Base-by-base conservation (phyloP, 2,329 filamentous ascomycete species). In the Stenocarpella maydis region DNA sequence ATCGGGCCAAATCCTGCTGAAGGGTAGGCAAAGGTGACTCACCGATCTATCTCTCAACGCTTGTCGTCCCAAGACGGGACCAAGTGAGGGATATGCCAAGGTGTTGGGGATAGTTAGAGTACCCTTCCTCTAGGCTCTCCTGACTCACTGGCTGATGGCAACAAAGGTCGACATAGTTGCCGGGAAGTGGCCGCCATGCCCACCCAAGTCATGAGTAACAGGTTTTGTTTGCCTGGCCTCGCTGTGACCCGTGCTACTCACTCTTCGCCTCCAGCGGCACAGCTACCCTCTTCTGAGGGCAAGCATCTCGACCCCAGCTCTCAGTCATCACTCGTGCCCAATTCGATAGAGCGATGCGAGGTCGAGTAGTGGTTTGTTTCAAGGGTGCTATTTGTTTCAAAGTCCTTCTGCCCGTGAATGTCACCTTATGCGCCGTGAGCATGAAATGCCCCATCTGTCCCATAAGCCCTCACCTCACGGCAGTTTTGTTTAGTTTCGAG, bases 321-420 rank as follows among this genome's bases (percentile, higher is more conserved):
- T n/a, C 41, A 39, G 8, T 39, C 52, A 45, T 26, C 64, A 31
- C 52, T 47, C 45, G 28, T 39, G 3, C 50, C 64, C 41, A 61
- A 61, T 47, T 17, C 39, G 64, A 45, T 8, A 54, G 37, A 66
- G n/a, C 9, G 26, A 54, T 66, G 50, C 50, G 64, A 54, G 50
- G 28, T 21, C 37, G 50, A 65, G 63, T 49, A 43, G 63, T 34
- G 41, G 47, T 54, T 64, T 70, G 68, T 70, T 70, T 70, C 68
- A 70, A 64, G 54, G 49, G 49, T 47, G 17, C 37, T 26, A 17
- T 63, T 67, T n/a, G 68, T 67, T 67, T 67, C 68, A 67, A n/a
- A 24, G 39, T 34, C 39, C 24, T 19, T 55, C n/a, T 45, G 34
- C 41, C 37, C 26, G 63, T 26, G 12, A 17, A 17, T 65, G 49